Evolutionary conservation across 371 early-diverging fungal genomes (phyloP), one percentile per base, ranked within the genome.

Genomic region (Chytridium lagenaria): DNA sequence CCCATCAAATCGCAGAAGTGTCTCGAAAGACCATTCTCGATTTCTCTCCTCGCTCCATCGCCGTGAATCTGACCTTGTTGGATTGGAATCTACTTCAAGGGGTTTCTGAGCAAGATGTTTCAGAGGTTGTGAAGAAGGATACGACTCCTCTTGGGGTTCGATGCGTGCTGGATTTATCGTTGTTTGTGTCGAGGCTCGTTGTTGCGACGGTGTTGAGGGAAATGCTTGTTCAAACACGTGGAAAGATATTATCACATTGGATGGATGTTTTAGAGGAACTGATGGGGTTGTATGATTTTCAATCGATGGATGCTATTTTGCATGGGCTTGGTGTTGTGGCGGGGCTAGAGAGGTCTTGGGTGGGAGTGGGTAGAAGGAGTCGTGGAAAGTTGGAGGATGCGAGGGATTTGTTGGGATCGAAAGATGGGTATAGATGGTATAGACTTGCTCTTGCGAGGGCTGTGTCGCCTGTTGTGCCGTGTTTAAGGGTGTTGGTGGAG

Each of bases 11-110:
- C 12, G 22, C 63, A 26, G 33, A 7, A n/a, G 19, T 49, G n/a
- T 23, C 63, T 37, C 50, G 23, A 22, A 74, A 49, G 31, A 28
- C 28, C 23, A 12, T 74, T 0, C 40, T 65, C 0, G 74, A 74
- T 50, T 69, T 74, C 36, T 37, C 57, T 0, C 69, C 74, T 22
- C 22, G 55, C 16, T 44, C 57, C 23, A 19, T 74, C 0, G 74
- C 74, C 12, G 52, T 69, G 36, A 68, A 74, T 38, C 33, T 74
- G 5, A 67, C 68, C 0, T 51, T 74, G 50, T 51, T 69, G 49
- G 74, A 74, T 28, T 74, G 74, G 74, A 59, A 74, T 30, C 15
- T 74, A 55, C 69, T 74, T 68, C 16, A 34, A 1, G 40, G 65
- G 19, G 26, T 44, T 2, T 28, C 59, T 12, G 33, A 57, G 16